phyloP scores from a whole-genome alignment of 2,329 filamentous ascomycete genomes.

The Pyricularia pennisetigena region DNA sequence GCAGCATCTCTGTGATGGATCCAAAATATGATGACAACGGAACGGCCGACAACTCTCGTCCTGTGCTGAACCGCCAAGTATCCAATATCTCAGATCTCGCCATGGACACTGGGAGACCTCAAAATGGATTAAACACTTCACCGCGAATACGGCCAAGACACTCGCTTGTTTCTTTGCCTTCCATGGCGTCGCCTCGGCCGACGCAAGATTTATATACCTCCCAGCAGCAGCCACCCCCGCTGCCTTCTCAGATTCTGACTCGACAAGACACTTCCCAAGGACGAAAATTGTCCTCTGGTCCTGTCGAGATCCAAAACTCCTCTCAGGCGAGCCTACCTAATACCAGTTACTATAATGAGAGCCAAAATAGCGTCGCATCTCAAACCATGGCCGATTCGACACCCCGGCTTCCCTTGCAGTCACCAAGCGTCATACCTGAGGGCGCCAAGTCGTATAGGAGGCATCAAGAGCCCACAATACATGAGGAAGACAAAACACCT shows the following conservation, averaged over 20 bases:
- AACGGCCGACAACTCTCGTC: not conserved
- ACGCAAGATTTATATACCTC: not conserved
- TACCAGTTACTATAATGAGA: not conserved
- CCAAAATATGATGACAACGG: not conserved
- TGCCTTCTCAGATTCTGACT: not conserved
- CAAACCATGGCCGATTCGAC: not conserved
- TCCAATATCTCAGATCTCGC: constrained; percentile 20
- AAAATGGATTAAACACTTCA: constrained; percentile 16
- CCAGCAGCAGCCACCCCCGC: not conserved
- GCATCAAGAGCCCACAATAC: not conserved
- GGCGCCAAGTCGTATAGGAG: not conserved
- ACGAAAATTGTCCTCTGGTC: not conserved
- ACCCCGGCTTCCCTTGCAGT: not conserved
- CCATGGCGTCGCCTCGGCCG: constrained; percentile 9
- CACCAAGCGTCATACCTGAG: not conserved
- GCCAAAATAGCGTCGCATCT: not conserved
- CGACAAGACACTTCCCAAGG: not conserved
- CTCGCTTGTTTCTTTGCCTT: constrained; percentile 29
- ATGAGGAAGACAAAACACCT: not conserved
- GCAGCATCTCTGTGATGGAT: not conserved
- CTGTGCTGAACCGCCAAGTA: constrained; percentile 12
- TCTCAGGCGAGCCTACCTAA: not conserved
- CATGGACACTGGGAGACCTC: constrained; percentile 37
- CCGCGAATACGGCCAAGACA: constrained; percentile 18
- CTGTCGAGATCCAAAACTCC: not conserved